A percentile compares a stretch with the other conserved stretches of the same genome.
phyloP scores from a whole-genome alignment of 2,329 filamentous ascomycete genomes.

The Pyrenophora tritici-repentis region DNA sequence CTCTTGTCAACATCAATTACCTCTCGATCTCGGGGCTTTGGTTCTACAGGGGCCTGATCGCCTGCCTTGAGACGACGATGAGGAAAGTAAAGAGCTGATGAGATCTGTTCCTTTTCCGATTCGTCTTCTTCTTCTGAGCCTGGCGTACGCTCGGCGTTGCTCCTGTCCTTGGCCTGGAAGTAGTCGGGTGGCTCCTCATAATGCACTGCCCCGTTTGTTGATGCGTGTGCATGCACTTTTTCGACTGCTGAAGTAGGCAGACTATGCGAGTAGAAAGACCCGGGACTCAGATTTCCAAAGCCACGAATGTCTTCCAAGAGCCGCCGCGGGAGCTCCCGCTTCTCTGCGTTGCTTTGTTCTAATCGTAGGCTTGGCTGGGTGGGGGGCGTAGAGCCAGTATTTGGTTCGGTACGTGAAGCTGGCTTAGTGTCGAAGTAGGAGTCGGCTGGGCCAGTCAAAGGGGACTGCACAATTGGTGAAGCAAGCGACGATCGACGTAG shows the following conservation, averaged over 20 bases:
- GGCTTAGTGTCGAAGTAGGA: constrained; percentile 37
- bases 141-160: constrained; percentile 31
- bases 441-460: constrained; percentile 21
- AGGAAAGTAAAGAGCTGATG: constrained; percentile 81
- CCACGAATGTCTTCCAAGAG: constrained; percentile 63
- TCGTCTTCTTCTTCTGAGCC: constrained; percentile 56
- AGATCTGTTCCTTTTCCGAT: constrained; percentile 82
- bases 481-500: constrained; percentile 28
- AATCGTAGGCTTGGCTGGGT: not conserved
- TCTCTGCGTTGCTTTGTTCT: constrained; percentile 7
- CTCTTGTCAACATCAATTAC: constrained; percentile 31
- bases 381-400: constrained; percentile 4
- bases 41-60: constrained; percentile 40
- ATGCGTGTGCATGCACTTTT: constrained; percentile 32
- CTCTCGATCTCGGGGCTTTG: constrained; percentile 33
- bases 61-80: constrained; percentile 63
- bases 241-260: constrained; percentile 44
- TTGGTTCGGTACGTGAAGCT: constrained; percentile 15
- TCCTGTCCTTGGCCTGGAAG: constrained; percentile 30
- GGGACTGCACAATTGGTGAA: constrained; percentile 36
- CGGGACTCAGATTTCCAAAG: constrained; percentile 58
- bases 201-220: constrained; percentile 21
- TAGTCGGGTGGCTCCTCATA: constrained; percentile 33
- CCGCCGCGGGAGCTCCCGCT: constrained; percentile 51
- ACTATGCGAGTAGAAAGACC: constrained; percentile 60